Evolutionary conservation across 2,329 filamentous ascomycete genomes (phyloP).

Genomic region (Aspergillus tubingensis): DNA sequence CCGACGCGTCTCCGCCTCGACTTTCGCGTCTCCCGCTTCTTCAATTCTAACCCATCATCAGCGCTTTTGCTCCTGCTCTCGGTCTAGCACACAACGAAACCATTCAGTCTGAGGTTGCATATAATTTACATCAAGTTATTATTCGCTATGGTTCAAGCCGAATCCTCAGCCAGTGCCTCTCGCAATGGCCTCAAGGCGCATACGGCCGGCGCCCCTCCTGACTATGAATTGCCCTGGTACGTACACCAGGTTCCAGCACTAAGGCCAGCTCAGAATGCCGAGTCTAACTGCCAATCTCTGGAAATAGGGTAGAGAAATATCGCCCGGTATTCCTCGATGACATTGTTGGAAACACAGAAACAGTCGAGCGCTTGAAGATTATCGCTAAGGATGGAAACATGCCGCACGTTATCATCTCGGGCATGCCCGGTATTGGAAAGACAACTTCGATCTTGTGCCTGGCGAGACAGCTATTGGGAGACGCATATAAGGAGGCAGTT

Average conservation of each 20-base stretch:
- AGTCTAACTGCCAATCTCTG: constrained; percentile 18
- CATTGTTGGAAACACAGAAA: constrained; percentile 96
- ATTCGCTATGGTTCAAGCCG: constrained; percentile 45
- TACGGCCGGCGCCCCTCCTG: constrained; percentile 42
- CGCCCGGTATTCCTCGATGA: constrained; percentile 92
- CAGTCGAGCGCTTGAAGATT: constrained; percentile 94
- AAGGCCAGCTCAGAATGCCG: background rate
- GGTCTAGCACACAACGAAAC: background rate
- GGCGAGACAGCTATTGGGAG: constrained; percentile 84
- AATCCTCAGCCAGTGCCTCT: constrained; percentile 49
- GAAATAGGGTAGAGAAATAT: constrained; percentile 92
- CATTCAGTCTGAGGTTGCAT: background rate
- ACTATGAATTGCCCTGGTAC: constrained; percentile 55
- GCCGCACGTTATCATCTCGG: constrained; percentile 99
- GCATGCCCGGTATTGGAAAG: constrained; percentile 98
- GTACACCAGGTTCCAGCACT: background rate
- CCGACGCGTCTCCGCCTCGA: constrained; percentile 29
- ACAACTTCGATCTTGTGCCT: constrained; percentile 94
- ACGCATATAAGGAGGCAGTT: constrained; percentile 96
- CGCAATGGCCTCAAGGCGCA: constrained; percentile 45
- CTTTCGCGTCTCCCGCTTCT: constrained; percentile 30
- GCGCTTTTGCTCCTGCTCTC: background rate
- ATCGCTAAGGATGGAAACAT: constrained; percentile 99
- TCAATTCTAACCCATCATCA: background rate
- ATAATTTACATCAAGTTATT: background rate